Conservation (phyloP, 164 flowering plant species). For the Cinnamomum micranthum region DNA sequence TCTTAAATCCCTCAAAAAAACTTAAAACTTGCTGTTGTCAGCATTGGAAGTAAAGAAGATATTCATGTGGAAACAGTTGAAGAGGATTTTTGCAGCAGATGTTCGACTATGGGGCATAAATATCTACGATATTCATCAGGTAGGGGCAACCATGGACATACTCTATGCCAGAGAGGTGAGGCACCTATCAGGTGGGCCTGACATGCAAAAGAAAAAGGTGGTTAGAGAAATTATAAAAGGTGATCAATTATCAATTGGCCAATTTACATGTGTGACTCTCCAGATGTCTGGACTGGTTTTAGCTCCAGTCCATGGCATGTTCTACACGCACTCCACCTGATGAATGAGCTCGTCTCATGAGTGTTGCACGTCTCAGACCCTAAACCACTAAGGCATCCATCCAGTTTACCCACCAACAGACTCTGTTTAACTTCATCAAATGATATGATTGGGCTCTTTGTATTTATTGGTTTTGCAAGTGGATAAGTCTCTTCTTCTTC, state of each 20-base stretch:
- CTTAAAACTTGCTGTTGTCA: no score
- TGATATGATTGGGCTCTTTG: background rate
- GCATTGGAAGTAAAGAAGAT: no score
- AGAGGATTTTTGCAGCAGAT: background rate
- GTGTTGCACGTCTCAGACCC: no score
- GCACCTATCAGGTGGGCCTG: background rate
- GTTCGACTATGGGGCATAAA: background rate
- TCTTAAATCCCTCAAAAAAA: no score
- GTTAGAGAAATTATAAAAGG: background rate
- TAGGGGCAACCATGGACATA: background rate
- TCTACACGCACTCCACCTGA: no score
- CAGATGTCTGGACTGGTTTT: no score
- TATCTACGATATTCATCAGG: background rate
- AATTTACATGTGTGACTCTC: no score
- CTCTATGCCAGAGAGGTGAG: background rate
- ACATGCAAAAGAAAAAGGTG: background rate
- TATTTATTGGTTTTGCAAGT: background rate
- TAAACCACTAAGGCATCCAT: background rate
- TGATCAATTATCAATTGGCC: no score
- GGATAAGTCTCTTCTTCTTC: background rate
- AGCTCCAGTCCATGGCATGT: no score
- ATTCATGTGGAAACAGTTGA: background rate
- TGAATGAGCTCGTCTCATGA: no score
- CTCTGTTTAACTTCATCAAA: constrained; percentile 2
- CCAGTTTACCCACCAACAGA: background rate